A percentile compares a stretch with the other conserved stretches of the same genome.
Evolutionary conservation across 2,329 filamentous ascomycete genomes (phyloP).

Genomic region (Fusarium cicatricum): DNA sequence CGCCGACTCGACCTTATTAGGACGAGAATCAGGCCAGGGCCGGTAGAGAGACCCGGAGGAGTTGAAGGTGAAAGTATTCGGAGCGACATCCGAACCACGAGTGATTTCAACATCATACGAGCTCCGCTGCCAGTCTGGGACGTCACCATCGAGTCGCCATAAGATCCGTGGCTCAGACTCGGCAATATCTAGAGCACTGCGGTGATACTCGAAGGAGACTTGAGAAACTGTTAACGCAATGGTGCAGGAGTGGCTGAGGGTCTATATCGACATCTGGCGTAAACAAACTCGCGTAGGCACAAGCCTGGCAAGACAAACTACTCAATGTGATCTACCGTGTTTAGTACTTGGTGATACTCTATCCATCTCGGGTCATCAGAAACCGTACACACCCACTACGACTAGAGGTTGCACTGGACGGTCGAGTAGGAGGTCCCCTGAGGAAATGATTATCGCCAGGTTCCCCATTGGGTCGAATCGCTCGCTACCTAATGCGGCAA

Average conservation of each 20-base stretch:
- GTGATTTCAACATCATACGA: slow-evolving; percentile 55
- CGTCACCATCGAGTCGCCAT: slow-evolving; percentile 54
- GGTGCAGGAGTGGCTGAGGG: neutral
- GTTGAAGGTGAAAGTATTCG: slow-evolving; percentile 39
- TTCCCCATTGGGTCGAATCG: too few relatives aligned
- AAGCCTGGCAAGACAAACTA: too few relatives aligned
- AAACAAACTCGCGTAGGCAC: too few relatives aligned
- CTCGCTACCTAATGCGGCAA: too few relatives aligned
- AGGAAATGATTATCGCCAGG: too few relatives aligned
- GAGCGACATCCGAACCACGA: slow-evolving; percentile 15
- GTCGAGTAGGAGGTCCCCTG: too few relatives aligned
- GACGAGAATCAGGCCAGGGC: slow-evolving; percentile 53
- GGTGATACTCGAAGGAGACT: slow-evolving; percentile 54
- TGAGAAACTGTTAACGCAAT: slow-evolving; percentile 52
- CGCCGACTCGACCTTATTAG: slow-evolving; percentile 45
- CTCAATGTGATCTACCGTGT: too few relatives aligned
- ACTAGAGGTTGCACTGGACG: too few relatives aligned
- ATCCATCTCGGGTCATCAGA: too few relatives aligned
- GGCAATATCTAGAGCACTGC: slow-evolving; percentile 52
- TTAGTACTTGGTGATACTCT: too few relatives aligned
- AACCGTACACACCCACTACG: too few relatives aligned
- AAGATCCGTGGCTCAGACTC: slow-evolving; percentile 55
- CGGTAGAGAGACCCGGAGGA: slow-evolving; percentile 52
- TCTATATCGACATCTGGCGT: too few relatives aligned
- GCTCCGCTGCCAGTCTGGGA: slow-evolving; percentile 52